These are phyloP conservation scores for Chalciporus sphaerocephalus DNA, from an alignment of 768 basidiomycete genomes.

Conservation along the genomic window DNA sequence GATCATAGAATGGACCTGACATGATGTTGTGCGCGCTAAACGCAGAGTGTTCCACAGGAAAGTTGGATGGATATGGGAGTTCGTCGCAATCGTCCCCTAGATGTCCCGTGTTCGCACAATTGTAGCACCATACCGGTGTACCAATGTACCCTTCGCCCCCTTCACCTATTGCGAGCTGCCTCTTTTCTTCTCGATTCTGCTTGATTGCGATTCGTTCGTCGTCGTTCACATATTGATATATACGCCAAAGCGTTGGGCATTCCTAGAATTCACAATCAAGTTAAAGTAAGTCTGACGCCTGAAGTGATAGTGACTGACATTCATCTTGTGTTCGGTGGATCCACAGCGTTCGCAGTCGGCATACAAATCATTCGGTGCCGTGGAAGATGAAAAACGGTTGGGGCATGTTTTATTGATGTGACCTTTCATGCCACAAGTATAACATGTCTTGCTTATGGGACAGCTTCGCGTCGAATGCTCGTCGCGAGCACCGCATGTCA, in stretches of 20 bases:
- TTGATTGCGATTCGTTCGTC: slow-evolving; percentile 46
- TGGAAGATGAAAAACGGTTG: slow-evolving; percentile 42
- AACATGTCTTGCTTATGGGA: slow-evolving; percentile 78
- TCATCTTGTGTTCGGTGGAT: slow-evolving; percentile 56
- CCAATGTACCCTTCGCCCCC: slow-evolving; percentile 80
- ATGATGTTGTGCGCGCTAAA: slow-evolving; percentile 60
- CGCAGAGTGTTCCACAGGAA: slow-evolving; percentile 55
- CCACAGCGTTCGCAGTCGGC: slow-evolving; percentile 68
- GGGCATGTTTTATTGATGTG: slow-evolving; percentile 74
- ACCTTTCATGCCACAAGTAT: slow-evolving; percentile 78
- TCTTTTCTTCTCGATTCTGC: slow-evolving; percentile 45
- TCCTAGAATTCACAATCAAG: slow-evolving; percentile 45
- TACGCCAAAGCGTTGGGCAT: slow-evolving; percentile 78
- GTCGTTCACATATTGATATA: slow-evolving; percentile 67
- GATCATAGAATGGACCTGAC: slow-evolving; percentile 63
- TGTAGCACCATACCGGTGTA: slow-evolving; percentile 75
- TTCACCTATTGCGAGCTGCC: slow-evolving; percentile 48
- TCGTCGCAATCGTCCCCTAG: slow-evolving; percentile 73
- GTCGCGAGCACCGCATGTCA: slow-evolving; percentile 76
- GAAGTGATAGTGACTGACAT: slow-evolving; percentile 39
- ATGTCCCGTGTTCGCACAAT: slow-evolving; percentile 69
- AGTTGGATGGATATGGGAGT: slow-evolving; percentile 35
- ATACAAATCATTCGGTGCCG: slow-evolving; percentile 23
- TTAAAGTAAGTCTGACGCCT: not conserved
- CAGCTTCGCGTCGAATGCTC: slow-evolving; percentile 76